These are phyloP conservation scores for Cyclotella baltica DNA, from an alignment of 108 stramenopile species.

Conservation along the genomic window DNA sequence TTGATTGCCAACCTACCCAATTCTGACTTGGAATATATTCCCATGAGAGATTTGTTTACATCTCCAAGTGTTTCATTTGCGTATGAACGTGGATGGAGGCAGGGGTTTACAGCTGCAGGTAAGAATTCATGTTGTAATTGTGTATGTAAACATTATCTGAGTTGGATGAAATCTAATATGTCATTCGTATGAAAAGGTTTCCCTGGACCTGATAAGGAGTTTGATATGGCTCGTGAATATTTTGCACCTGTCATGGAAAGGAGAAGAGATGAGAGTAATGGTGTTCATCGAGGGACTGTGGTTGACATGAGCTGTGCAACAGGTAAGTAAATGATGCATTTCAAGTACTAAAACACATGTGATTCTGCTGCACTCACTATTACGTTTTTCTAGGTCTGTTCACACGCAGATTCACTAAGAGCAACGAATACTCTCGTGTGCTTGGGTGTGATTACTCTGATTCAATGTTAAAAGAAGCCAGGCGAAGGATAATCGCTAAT, in stretches of 20 bases:
- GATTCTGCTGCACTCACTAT: too few species aligned
- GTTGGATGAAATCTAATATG: too few species aligned
- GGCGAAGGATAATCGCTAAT: slow-evolving; percentile 71
- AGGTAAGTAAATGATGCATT: slow-evolving; percentile 43
- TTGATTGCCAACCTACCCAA: slow-evolving; percentile 51
- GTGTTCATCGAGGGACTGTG: slow-evolving; percentile 56
- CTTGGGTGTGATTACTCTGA: slow-evolving; percentile 94
- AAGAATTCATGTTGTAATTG: too few species aligned
- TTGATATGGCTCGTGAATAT: slow-evolving; percentile 81
- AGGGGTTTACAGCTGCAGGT: slow-evolving; percentile 87
- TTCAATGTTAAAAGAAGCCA: slow-evolving; percentile 91
- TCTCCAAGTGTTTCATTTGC: slow-evolving; percentile 87
- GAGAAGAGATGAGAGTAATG: slow-evolving; percentile 11
- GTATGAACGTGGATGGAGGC: slow-evolving; percentile 96
- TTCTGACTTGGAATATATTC: slow-evolving; percentile 61
- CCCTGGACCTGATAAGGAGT: slow-evolving; percentile 91
- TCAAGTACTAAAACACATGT: too few species aligned
- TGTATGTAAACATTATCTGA: too few species aligned
- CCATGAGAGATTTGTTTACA: slow-evolving; percentile 90
- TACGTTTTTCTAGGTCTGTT: slow-evolving; percentile 89
- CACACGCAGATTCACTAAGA: slow-evolving; percentile 84
- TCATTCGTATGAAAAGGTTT: too few species aligned
- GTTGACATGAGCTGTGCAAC: slow-evolving; percentile 97
- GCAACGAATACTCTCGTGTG: slow-evolving; percentile 79
- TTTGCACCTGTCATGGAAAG: slow-evolving; percentile 70